A percentile compares a stretch with the other conserved stretches of the same genome.
Evolutionary conservation across 169 alveolate species (phyloP).

Genomic region (Babesia sp.): DNA sequence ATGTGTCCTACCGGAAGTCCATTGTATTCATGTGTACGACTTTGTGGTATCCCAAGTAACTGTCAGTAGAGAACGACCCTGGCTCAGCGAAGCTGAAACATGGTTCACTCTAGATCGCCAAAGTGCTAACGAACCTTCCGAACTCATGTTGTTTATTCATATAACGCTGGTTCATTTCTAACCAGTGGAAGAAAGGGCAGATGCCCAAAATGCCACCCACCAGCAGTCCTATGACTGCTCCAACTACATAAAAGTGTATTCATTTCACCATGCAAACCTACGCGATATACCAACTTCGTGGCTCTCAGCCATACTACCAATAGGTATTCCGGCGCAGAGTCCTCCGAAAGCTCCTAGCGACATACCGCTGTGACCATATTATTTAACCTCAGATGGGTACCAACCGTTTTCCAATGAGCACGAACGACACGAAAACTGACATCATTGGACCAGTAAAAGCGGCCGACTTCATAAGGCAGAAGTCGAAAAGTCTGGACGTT

Average conservation of each 20-base stretch:
- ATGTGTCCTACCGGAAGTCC: slow-evolving; percentile 9
- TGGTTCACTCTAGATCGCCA: neutral
- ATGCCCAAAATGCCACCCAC: slow-evolving; percentile 47
- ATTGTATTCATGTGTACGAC: neutral
- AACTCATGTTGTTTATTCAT: slow-evolving; percentile 30
- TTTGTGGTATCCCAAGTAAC: slow-evolving; percentile 20
- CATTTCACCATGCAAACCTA: slow-evolving; percentile 7
- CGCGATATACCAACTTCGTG: slow-evolving; percentile 33
- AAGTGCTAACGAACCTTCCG: slow-evolving; percentile 25
- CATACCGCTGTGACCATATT: slow-evolving; percentile 32
- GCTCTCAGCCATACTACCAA: slow-evolving; percentile 21
- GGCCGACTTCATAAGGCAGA: neutral
- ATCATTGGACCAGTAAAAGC: slow-evolving; percentile 43
- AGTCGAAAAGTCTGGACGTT: neutral
- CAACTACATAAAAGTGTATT: slow-evolving; percentile 11
- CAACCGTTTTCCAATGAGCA: slow-evolving; percentile 52
- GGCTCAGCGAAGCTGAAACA: slow-evolving; percentile 32
- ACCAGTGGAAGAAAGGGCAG: slow-evolving; percentile 43
- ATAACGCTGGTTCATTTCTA: slow-evolving; percentile 58
- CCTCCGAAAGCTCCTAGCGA: slow-evolving; percentile 52
- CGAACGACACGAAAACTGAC: slow-evolving; percentile 35
- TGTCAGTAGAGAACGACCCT: slow-evolving; percentile 23
- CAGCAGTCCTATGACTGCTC: slow-evolving; percentile 29
- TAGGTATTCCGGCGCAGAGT: slow-evolving; percentile 40
- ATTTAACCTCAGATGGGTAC: neutral